These are phyloP conservation scores for Naganishia liquefaciens DNA, from an alignment of 1,284 basidiomycete species.

Conservation along the genomic window DNA sequence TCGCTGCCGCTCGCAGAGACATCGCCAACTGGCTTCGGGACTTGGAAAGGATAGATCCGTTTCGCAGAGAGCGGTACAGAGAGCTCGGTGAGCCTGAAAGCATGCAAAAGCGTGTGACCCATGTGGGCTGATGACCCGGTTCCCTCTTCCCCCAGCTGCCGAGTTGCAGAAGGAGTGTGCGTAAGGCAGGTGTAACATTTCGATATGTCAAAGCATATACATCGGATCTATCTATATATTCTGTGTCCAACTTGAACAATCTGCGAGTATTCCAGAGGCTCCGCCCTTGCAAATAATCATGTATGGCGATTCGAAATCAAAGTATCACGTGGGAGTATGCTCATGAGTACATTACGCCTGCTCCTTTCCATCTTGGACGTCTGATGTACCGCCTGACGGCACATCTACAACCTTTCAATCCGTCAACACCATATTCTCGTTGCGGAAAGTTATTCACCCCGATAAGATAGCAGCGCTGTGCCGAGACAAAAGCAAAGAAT, in stretches of 20 bases:
- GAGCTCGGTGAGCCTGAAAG: slow-evolving; percentile 42
- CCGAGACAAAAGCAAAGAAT: background rate
- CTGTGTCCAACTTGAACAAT: too few relatives aligned
- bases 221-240: too few relatives aligned
- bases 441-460: background rate
- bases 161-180: background rate
- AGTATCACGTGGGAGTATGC: too few relatives aligned
- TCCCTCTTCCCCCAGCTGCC: background rate
- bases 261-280: too few relatives aligned
- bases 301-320: too few relatives aligned
- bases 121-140: background rate
- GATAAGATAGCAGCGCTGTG: background rate
- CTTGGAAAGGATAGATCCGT: slow-evolving; percentile 47
- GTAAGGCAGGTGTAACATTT: background rate
- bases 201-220: too few relatives aligned
- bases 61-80: slow-evolving; percentile 49
- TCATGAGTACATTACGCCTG: too few relatives aligned
- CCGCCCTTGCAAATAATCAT: too few relatives aligned
- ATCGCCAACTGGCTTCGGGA: slow-evolving; percentile 42
- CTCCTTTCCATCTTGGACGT: too few relatives aligned
- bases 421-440: too few relatives aligned
- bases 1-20: slow-evolving; percentile 35
- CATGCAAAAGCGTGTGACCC: background rate
- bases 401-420: too few relatives aligned
- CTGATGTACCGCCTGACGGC: too few relatives aligned